phyloP scores from a whole-genome alignment of 768 basidiomycete species.

The Paxillus involutus region DNA sequence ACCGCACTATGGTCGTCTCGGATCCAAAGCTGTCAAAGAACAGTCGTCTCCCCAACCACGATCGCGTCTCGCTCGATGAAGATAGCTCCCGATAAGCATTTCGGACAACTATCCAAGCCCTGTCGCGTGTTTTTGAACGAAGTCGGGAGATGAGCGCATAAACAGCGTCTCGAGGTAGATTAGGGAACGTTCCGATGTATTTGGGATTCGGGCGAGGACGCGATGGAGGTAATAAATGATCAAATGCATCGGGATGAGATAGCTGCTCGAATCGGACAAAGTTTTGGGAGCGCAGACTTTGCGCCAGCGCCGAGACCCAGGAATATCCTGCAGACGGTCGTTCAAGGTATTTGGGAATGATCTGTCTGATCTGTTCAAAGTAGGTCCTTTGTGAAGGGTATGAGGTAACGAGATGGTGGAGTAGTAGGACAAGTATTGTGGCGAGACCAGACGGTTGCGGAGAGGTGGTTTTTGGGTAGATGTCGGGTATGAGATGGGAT shows the following conservation, averaged over 20 bases:
- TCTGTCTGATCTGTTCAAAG: constrained; percentile 19
- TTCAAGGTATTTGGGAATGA: constrained; percentile 37
- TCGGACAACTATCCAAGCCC: constrained; percentile 60
- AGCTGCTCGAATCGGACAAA: constrained; percentile 52
- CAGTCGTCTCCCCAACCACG: constrained; percentile 52
- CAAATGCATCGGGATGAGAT: constrained; percentile 32
- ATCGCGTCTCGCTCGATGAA: constrained; percentile 35
- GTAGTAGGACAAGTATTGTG: constrained; percentile 48
- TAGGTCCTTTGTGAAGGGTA: constrained; percentile 70
- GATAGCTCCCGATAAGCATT: constrained; percentile 63
- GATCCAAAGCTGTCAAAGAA: constrained; percentile 40
- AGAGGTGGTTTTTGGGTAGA: constrained; percentile 34
- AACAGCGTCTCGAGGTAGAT: constrained; percentile 43
- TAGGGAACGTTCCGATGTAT: neutral
- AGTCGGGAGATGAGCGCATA: constrained; percentile 44
- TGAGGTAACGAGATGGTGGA: constrained; percentile 54
- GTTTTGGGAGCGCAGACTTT: constrained; percentile 52
- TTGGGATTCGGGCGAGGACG: constrained; percentile 1
- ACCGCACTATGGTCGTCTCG: constrained; percentile 24
- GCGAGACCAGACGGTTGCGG: constrained; percentile 23
- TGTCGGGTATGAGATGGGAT: constrained; percentile 53
- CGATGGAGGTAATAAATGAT: constrained; percentile 17
- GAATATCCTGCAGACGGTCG: constrained; percentile 31
- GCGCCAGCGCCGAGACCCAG: constrained; percentile 58
- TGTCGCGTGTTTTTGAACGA: constrained; percentile 49